Evolutionary conservation across 2,329 filamentous ascomycete genomes (phyloP).

Genomic region (Hymenoscyphus salicellus): DNA sequence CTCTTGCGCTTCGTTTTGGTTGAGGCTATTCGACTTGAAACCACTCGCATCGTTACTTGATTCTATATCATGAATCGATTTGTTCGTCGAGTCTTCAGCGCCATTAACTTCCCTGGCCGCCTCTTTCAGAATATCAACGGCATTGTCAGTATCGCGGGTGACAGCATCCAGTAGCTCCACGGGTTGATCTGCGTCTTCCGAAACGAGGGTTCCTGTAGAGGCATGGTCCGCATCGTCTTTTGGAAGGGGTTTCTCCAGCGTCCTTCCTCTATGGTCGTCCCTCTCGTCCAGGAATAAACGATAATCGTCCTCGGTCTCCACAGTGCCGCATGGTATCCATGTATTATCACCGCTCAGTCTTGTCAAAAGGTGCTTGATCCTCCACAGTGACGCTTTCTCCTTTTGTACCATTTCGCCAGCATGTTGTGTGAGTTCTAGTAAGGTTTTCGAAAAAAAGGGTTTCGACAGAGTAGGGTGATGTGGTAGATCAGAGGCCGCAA

Average conservation of each 20-base stretch:
- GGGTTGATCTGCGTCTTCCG: slow-evolving; percentile 23
- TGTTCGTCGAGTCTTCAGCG: background rate
- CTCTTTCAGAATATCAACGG: slow-evolving; percentile 9
- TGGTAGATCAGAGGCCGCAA: slow-evolving; percentile 69
- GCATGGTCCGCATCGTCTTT: slow-evolving; percentile 30
- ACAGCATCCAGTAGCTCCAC: slow-evolving; percentile 17
- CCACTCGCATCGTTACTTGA: background rate
- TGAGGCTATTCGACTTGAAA: background rate
- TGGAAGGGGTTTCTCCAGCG: slow-evolving; percentile 21
- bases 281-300: slow-evolving; percentile 44
- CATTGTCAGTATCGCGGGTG: slow-evolving; percentile 10
- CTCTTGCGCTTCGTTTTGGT: background rate
- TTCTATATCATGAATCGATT: background rate
- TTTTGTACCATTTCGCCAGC: slow-evolving; percentile 69
- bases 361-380: slow-evolving; percentile 70
- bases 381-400: slow-evolving; percentile 70
- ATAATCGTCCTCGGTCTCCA: slow-evolving; percentile 55
- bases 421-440: slow-evolving; percentile 68
- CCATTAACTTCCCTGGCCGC: background rate
- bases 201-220: slow-evolving; percentile 28
- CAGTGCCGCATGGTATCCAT: slow-evolving; percentile 60
- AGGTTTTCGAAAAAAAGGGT: slow-evolving; percentile 70
- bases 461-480: slow-evolving; percentile 71
- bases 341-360: slow-evolving; percentile 72
- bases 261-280: slow-evolving; percentile 24